Base-by-base conservation (phyloP, 768 basidiomycete species). In the Trametes cinnabarina region DNA sequence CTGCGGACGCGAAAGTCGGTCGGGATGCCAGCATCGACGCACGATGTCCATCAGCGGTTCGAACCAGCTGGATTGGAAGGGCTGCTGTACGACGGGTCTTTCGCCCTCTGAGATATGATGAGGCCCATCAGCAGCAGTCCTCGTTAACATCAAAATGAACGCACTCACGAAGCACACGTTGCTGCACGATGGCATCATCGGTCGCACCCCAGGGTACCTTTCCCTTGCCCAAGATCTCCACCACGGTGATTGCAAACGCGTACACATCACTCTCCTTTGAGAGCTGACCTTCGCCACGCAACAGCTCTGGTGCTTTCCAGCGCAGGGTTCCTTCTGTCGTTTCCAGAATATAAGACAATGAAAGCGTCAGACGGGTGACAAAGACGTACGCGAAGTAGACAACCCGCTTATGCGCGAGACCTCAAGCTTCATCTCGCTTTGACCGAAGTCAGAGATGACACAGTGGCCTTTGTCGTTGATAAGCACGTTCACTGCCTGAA, bases 371-470 rank as follows among this genome's bases (percentile, higher is more conserved):
- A 39, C 14, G 4, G 37, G 7, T 5, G 37, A 12, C 5, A 11
- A 30, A 67, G 68, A 11, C 37, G 11, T 60, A 72, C 72, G 72
- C 20, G 71, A 67, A 4, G 64, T 30, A 2, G 68, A 63, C 30
- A 73, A 73, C 10, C 83, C 83, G 52, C 82, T 87, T 2, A 87
- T 74, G 34, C 81, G 77, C 62, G 77, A 84, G 3, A 82, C 84
- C 67, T 92, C 88, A 12, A 78, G 81, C 72, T 85, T 90, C 76
- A 92, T 84, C 70, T 89, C 86, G 63, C 83, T 87, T 69, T 92
- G 87, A 0, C 89, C 90, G 68, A 94, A 94, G 67, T 93, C 90
- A 25, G 88, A 83, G 39, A 94, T 83, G 32, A 92, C 78, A 57
- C 90, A 92, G 46, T 74, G 80, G 1, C 80, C 76, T 1, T 77